These are phyloP conservation scores for Penicillium argentinense DNA, from an alignment of 495 filamentous ascomycete species.

Conservation along the genomic window DNA sequence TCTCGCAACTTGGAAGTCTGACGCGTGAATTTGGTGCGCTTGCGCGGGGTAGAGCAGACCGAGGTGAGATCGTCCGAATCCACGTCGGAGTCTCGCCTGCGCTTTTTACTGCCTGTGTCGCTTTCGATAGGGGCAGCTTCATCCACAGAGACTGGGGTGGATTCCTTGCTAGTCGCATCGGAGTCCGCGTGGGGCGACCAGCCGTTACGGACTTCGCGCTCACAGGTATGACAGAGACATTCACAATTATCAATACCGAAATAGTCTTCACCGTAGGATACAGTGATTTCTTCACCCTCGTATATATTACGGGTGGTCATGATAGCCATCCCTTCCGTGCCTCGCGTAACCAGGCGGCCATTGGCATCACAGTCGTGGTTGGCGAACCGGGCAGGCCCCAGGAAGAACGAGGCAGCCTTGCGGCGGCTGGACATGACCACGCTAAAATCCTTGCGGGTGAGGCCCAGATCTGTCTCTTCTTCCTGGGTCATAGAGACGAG, in stretches of 20 bases:
- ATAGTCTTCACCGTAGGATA: conserved; percentile 92
- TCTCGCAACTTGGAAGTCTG: conserved; percentile 43
- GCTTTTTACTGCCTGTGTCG: conserved; percentile 36
- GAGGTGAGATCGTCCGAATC: conserved; percentile 35
- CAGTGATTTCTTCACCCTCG: conserved; percentile 91
- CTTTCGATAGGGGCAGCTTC: conserved; percentile 22
- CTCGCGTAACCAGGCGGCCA: conserved; percentile 76
- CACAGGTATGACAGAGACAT: conserved; percentile 88
- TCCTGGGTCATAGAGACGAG: conserved; percentile 86
- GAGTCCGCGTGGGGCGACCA: conserved; percentile 61
- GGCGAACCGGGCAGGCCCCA: conserved; percentile 92
- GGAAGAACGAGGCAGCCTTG: conserved; percentile 82
- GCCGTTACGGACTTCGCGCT: conserved; percentile 72
- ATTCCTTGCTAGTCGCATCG: conserved; percentile 32
- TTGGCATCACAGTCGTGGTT: conserved; percentile 98
- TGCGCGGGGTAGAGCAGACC: conserved; percentile 33
- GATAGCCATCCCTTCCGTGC: conserved; percentile 84
- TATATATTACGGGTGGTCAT: conserved; percentile 76
- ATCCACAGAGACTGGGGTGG: conserved; percentile 35
- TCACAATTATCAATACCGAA: conserved; percentile 95
- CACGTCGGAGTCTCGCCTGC: conserved; percentile 37
- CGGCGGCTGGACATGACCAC: conserved; percentile 92
- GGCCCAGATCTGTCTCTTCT: conserved; percentile 78
- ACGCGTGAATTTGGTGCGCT: conserved; percentile 37
- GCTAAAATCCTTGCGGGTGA: conserved; percentile 87